These are phyloP conservation scores for Aegilops umbellulata DNA, from an alignment of 176 grass and related monocot genomes.

Conservation along the genomic window DNA sequence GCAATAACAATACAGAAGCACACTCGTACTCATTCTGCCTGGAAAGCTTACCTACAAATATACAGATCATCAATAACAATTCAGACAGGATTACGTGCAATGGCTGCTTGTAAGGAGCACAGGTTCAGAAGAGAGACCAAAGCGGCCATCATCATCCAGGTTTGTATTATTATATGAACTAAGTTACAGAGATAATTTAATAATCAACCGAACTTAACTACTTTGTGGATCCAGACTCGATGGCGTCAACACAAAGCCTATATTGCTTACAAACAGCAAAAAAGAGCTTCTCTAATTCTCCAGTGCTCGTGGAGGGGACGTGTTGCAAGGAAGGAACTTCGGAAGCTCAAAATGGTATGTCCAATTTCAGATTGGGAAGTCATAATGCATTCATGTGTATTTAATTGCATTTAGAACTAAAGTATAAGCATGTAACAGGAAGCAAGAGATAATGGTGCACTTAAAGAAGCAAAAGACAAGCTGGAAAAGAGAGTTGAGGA, in stretches of 20 bases:
- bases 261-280: constrained; percentile 66
- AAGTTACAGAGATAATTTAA: background rate
- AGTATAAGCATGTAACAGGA: constrained; percentile 52
- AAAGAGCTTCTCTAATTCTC: constrained; percentile 65
- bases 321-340: constrained; percentile 89
- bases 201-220: constrained; percentile 8
- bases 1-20: constrained; percentile 90
- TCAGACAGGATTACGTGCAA: constrained; percentile 77
- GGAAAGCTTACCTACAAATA: constrained; percentile 63
- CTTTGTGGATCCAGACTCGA: constrained; percentile 58
- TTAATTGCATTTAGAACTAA: constrained; percentile 24
- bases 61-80: constrained; percentile 56
- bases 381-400: constrained; percentile 11
- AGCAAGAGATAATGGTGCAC: constrained; percentile 90
- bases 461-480: constrained; percentile 95
- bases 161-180: constrained; percentile 6
- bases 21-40: constrained; percentile 52
- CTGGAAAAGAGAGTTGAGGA: constrained; percentile 94
- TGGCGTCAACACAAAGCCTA: constrained; percentile 81
- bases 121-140: constrained; percentile 66
- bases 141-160: constrained; percentile 76
- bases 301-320: constrained; percentile 90
- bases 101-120: constrained; percentile 75
- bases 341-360: constrained; percentile 81
- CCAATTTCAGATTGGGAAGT: background rate